These are phyloP conservation scores for Priceomyces melissophilus DNA, from an alignment of 805 yeast genomes.

Conservation along the genomic window DNA sequence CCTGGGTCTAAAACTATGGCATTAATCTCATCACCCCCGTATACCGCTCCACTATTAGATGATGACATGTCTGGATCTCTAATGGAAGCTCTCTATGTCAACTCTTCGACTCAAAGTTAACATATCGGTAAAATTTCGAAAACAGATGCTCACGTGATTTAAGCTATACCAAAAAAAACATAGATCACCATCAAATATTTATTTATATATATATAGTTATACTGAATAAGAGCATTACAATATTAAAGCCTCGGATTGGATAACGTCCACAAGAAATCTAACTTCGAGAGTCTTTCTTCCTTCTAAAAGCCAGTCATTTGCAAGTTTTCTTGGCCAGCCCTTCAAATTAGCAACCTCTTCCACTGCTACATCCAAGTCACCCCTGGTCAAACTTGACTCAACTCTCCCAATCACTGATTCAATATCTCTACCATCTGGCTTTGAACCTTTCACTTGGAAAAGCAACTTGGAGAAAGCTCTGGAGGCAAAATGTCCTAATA, in stretches of 20 bases:
- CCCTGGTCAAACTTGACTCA: conserved; percentile 65
- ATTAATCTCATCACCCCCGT: conserved; percentile 72
- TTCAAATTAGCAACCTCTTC: conserved; percentile 86
- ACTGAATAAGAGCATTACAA: conserved; percentile 15
- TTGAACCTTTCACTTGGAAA: conserved; percentile 70
- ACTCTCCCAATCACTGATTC: conserved; percentile 89
- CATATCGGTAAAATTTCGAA: no score
- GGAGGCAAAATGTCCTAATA: conserved; percentile 87
- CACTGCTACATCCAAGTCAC: conserved; percentile 82
- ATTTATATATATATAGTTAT: no score
- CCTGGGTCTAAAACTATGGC: conserved; percentile 94
- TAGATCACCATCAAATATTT: no score
- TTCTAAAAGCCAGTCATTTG: conserved; percentile 87
- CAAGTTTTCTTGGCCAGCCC: conserved; percentile 90
- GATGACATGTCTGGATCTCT: conserved; percentile 17
- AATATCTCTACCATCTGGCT: conserved; percentile 75
- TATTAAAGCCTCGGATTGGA: conserved; percentile 60
- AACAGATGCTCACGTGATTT: no score
- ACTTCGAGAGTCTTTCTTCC: conserved; percentile 88
- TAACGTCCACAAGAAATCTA: conserved; percentile 68
- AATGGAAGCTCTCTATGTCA: no score
- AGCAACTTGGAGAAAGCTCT: conserved; percentile 70
- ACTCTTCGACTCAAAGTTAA: no score
- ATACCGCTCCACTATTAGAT: conserved; percentile 17
- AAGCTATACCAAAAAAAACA: no score